Evolutionary conservation across 805 yeast genomes (phyloP).

Genomic region (Cyberlindnera mycetangii): DNA sequence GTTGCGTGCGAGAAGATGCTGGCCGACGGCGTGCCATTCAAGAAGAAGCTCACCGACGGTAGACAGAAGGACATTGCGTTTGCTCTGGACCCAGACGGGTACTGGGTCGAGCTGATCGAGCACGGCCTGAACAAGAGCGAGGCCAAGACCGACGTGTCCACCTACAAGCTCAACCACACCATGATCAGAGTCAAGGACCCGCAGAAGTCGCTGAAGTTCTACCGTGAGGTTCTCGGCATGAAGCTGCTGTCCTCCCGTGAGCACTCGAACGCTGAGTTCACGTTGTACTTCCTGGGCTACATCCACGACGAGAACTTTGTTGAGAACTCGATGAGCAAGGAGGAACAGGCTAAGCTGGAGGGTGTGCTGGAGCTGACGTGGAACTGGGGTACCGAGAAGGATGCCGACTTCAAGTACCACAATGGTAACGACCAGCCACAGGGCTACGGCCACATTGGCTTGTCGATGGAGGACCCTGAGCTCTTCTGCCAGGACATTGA

Average conservation of each 20-base stretch:
- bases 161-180: conserved; percentile 66
- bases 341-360: conserved; percentile 45
- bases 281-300: conserved; percentile 83
- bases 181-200: conserved; percentile 95
- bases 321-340: conserved; percentile 35
- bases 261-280: conserved; percentile 70
- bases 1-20: conserved; percentile 58
- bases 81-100: conserved; percentile 92
- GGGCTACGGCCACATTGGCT: conserved; percentile 87
- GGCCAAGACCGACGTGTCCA: conserved; percentile 34
- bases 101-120: conserved; percentile 90
- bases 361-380: conserved; percentile 87
- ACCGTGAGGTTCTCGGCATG: conserved; percentile 79
- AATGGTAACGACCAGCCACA: conserved; percentile 74
- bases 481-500: conserved; percentile 50
- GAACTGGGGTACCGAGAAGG: conserved; percentile 93
- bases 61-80: conserved; percentile 92
- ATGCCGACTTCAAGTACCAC: conserved; percentile 72
- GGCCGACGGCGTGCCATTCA: conserved; percentile 63
- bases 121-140: conserved; percentile 44
- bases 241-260: conserved; percentile 56
- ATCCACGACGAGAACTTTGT: conserved; percentile 45
- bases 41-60: conserved; percentile 85
- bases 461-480: conserved; percentile 63
- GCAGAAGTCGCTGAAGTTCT: conserved; percentile 68